These are phyloP conservation scores for Tuber magnatum DNA, from an alignment of 495 filamentous ascomycete genomes.

Conservation along the genomic window DNA sequence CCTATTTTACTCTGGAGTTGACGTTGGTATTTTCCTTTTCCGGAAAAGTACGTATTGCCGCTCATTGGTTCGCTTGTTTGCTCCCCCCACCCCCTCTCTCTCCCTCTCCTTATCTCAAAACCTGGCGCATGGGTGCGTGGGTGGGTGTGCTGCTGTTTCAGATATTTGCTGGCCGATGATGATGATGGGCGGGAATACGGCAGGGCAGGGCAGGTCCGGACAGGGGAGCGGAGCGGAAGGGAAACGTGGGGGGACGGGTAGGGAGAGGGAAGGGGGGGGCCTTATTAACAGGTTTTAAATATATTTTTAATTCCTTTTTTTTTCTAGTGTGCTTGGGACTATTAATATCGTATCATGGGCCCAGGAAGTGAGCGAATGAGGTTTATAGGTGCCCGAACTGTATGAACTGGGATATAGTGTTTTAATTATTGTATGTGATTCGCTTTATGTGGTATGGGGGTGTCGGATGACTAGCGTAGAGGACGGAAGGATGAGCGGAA, in stretches of 20 bases:
- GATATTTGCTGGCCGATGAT: background rate
- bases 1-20: slow-evolving; percentile 27
- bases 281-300: slow-evolving; percentile 5
- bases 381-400: background rate
- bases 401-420: background rate
- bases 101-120: background rate
- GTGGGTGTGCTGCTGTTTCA: slow-evolving; percentile 3
- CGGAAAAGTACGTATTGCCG: slow-evolving; percentile 16
- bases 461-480: background rate
- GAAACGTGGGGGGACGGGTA: slow-evolving; percentile 4
- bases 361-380: background rate
- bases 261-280: background rate
- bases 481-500: background rate
- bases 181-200: background rate
- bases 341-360: background rate
- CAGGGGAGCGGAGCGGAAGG: slow-evolving; percentile 6
- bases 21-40: slow-evolving; percentile 37
- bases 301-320: slow-evolving; percentile 8
- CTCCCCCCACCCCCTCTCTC: background rate
- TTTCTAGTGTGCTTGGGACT: background rate
- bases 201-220: background rate
- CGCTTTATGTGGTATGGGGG: background rate
- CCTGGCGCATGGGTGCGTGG: background rate
- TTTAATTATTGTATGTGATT: background rate
- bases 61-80: slow-evolving; percentile 38